phyloP scores from a whole-genome alignment of 2,329 filamentous ascomycete genomes.

The Fusarium zealandicum region DNA sequence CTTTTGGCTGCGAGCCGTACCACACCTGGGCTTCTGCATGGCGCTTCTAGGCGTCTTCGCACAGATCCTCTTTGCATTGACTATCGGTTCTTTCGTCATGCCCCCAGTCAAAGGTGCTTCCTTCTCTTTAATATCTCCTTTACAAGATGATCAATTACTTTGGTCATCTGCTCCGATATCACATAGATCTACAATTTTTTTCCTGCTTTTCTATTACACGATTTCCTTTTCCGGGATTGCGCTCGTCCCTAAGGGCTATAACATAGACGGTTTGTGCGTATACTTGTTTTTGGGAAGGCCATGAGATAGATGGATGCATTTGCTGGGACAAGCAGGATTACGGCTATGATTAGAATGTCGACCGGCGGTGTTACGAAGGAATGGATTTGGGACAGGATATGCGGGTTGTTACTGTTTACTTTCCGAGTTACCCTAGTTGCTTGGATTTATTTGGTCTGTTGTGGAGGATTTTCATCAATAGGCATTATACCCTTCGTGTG shows the following conservation, averaged over 20 bases:
- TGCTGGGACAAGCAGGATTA: slow-evolving; percentile 11
- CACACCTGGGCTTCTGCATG: slow-evolving; percentile 9
- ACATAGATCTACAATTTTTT: slow-evolving; percentile 31
- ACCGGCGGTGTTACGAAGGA: slow-evolving; percentile 22
- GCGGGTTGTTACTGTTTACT: slow-evolving; percentile 18
- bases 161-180: slow-evolving; percentile 10
- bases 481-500: slow-evolving; percentile 45
- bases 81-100: slow-evolving; percentile 24
- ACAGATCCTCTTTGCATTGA: slow-evolving; percentile 7
- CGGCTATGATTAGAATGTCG: slow-evolving; percentile 33
- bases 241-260: slow-evolving; percentile 18
- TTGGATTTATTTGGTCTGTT: slow-evolving; percentile 23
- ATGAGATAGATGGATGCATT: slow-evolving; percentile 31
- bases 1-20: slow-evolving; percentile 1
- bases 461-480: slow-evolving; percentile 38
- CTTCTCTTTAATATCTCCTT: slow-evolving; percentile 6
- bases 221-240: slow-evolving; percentile 3
- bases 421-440: slow-evolving; percentile 18
- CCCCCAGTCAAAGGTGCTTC: slow-evolving; percentile 19
- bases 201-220: neutral
- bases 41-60: slow-evolving; percentile 31
- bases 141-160: slow-evolving; percentile 7
- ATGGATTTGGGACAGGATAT: slow-evolving; percentile 20
- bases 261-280: slow-evolving; percentile 32
- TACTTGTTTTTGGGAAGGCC: slow-evolving; percentile 17